Conservation (phyloP, 2,329 filamentous ascomycete genomes). For the Anthostomella pinea region DNA sequence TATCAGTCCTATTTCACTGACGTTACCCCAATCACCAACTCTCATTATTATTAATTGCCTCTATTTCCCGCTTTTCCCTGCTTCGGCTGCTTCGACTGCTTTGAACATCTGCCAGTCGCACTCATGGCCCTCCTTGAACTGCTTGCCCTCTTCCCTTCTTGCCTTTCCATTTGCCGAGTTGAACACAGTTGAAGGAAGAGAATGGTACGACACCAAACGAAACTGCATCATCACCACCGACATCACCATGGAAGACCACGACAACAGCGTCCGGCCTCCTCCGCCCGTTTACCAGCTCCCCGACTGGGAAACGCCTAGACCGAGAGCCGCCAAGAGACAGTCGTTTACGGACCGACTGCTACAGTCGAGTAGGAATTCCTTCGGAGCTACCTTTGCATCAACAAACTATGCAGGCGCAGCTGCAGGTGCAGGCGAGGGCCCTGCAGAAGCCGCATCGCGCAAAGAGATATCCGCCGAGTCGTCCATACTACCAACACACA, state of each 20-base stretch:
- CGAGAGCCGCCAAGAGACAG: slow-evolving; percentile 15
- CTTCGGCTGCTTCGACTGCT: too few species aligned
- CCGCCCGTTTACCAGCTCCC: slow-evolving; percentile 18
- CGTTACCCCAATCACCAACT: too few species aligned
- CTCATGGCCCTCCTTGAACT: too few species aligned
- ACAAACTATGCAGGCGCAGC: slow-evolving; percentile 6
- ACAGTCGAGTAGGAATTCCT: slow-evolving; percentile 1
- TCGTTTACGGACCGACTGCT: slow-evolving; percentile 17
- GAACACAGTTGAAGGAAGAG: not conserved
- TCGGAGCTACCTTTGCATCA: slow-evolving; percentile 5
- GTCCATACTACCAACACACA: slow-evolving; percentile 12
- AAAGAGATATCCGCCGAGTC: slow-evolving; percentile 11
- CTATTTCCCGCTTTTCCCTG: too few species aligned
- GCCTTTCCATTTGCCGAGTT: not conserved
- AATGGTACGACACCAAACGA: not conserved
- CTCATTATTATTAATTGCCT: too few species aligned
- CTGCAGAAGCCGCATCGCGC: too few species aligned
- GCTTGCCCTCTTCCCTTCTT: too few species aligned
- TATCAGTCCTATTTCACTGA: too few species aligned
- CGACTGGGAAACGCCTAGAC: slow-evolving; percentile 19
- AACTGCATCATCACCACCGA: not conserved
- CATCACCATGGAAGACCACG: slow-evolving; percentile 13
- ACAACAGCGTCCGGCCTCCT: slow-evolving; percentile 9
- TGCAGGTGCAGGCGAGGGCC: slow-evolving; percentile 2
- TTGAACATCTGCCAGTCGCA: too few species aligned